phyloP scores from a whole-genome alignment of 495 filamentous ascomycete genomes.

The Aspergillus panamensis region DNA sequence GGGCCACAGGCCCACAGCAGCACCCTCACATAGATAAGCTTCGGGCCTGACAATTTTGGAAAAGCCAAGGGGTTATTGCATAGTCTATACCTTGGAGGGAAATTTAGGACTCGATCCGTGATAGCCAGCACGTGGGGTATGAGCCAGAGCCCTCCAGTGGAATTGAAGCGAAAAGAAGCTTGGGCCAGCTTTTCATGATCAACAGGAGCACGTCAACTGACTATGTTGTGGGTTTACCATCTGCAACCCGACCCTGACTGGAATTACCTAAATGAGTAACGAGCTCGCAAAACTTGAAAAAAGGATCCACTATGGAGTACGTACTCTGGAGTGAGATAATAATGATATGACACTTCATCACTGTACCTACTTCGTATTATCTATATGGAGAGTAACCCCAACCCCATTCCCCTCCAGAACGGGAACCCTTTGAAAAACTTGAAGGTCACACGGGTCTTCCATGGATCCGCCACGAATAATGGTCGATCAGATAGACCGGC shows the following conservation, averaged over 20 bases:
- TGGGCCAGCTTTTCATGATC: neutral
- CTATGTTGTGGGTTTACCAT: neutral
- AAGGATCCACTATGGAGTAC: neutral
- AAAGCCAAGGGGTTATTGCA: too few relatives aligned
- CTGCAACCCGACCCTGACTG: neutral
- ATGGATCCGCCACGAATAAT: neutral
- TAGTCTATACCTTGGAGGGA: too few relatives aligned
- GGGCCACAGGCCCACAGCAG: too few relatives aligned
- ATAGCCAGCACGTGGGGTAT: neutral
- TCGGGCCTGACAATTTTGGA: too few relatives aligned
- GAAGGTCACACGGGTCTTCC: slow-evolving; percentile 1
- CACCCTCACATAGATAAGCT: too few relatives aligned
- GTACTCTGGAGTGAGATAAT: neutral
- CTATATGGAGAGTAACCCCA: neutral
- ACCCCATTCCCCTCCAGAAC: slow-evolving; percentile 1
- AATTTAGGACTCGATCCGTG: neutral
- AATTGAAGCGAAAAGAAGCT: neutral
- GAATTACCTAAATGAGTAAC: neutral
- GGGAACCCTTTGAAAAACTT: neutral
- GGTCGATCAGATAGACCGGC: neutral
- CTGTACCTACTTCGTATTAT: too few relatives aligned
- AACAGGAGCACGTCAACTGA: neutral
- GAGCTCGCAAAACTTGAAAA: neutral
- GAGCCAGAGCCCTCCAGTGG: neutral
- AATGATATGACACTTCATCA: neutral